Base-by-base conservation (phyloP, 208 protist species). In the Leishmania gerbilli region DNA sequence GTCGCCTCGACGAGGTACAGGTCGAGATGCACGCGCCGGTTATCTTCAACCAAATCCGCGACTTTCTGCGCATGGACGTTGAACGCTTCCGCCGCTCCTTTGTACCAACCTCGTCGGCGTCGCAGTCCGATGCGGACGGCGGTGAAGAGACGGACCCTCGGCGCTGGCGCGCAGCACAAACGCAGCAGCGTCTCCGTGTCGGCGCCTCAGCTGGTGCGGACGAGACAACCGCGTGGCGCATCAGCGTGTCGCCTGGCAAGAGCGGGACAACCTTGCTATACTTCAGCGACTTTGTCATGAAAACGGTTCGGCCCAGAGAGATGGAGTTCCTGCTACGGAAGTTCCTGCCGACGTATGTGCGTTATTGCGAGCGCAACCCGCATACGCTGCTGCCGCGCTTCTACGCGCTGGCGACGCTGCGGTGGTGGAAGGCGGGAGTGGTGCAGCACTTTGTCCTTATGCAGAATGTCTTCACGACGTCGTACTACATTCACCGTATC, bases 401-500 rank as follows among this genome's bases (percentile, higher is more conserved):
- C 88, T 98, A 93, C 80, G 93, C 89, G 11, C 75, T 97, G 9
- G 76, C 96, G 42, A 92, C 93, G 51, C 86, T 98, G 27, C 82
- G 93, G 75, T 93, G 89, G 79, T 84, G 88, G 69, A 89, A 89
- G 68, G 67, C 80, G 13, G 86, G 88, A 5, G 82, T 84, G 58
- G 87, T 81, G 65, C 87, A 91, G 76, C 88, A 88, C 67, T 98
- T 97, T 81, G 90, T 98, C n/a, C 83, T 98, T 15, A 99, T 98
- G 95, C 93, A 96, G 71, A 99, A 98, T 89, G 92, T 99, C 17
- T 98, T 98, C 75, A 82, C 84, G 34, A 97, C 96, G 15, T 81
- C 81, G 11, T 90, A 95, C 81, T 97, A 95, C 87, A 98, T 99
- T 65, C 88, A 98, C 81, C 89, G 92, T 47, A 93, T 95, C 71